Evolutionary conservation across 2,329 filamentous ascomycete species (phyloP).

Genomic region (Diaporthe velutina): DNA sequence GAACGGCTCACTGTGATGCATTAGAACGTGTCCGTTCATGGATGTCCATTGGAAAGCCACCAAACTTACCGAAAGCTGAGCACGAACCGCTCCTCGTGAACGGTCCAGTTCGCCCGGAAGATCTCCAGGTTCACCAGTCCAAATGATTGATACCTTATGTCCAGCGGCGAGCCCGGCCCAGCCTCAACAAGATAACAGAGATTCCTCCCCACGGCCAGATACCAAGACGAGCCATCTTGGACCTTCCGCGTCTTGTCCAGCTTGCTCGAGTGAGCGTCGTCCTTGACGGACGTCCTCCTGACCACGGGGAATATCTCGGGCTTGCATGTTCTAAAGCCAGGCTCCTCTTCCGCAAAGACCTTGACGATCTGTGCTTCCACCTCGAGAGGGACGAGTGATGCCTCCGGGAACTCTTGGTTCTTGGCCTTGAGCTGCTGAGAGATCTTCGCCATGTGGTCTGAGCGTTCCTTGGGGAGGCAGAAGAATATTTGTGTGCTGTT

Average conservation of each 20-base stretch:
- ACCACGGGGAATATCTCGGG: conserved; percentile 66
- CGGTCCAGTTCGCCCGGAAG: conserved; percentile 63
- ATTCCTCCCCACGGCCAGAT: conserved; percentile 66
- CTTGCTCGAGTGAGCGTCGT: conserved; percentile 51
- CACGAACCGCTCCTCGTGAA: conserved; percentile 68
- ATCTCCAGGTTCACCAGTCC: conserved; percentile 66
- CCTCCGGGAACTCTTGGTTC: conserved; percentile 48
- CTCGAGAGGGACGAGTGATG: conserved; percentile 58
- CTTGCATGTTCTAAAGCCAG: conserved; percentile 49
- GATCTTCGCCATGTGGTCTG: conserved; percentile 63
- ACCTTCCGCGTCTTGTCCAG: conserved; percentile 60
- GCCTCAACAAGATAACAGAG: conserved; percentile 67
- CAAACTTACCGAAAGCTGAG: conserved; percentile 62
- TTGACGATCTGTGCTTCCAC: conserved; percentile 60
- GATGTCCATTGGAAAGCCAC: background rate
- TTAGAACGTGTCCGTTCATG: background rate
- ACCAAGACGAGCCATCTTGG: conserved; percentile 65
- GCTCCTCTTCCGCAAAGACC: conserved; percentile 61
- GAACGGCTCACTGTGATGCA: conserved; percentile 47
- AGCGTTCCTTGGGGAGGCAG: conserved; percentile 60
- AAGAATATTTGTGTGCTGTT: conserved; percentile 64
- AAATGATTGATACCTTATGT: conserved; percentile 62
- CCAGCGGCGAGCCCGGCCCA: conserved; percentile 59
- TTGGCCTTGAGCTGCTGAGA: conserved; percentile 53
- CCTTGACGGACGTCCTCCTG: conserved; percentile 57